These are phyloP conservation scores for Amphichorda felina DNA, from an alignment of 2,329 filamentous ascomycete species.

Conservation along the genomic window DNA sequence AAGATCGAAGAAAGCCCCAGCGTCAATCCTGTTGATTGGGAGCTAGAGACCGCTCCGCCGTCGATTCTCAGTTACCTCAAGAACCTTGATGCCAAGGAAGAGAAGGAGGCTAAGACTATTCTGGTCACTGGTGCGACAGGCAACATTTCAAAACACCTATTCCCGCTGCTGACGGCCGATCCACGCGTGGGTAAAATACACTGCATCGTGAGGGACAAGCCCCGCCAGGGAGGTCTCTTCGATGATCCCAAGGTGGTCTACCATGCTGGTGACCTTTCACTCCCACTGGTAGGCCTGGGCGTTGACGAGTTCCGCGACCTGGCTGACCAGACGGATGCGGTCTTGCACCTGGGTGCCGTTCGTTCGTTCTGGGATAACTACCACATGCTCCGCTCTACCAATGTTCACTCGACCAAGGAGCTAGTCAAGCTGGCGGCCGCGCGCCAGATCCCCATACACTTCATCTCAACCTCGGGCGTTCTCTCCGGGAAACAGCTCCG, in stretches of 20 bases:
- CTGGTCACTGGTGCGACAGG: neutral
- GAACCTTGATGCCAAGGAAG: neutral
- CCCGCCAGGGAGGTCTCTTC: neutral
- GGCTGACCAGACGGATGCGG: slow-evolving; percentile 13
- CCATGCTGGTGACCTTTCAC: slow-evolving; percentile 14
- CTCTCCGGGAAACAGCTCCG: no score
- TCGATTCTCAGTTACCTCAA: neutral
- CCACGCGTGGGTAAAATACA: neutral
- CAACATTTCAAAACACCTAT: neutral
- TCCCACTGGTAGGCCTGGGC: slow-evolving; percentile 11
- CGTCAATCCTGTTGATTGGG: neutral
- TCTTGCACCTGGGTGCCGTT: slow-evolving; percentile 43
- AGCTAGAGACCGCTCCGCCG: neutral
- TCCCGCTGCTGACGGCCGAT: neutral
- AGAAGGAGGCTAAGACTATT: neutral
- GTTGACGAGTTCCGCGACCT: slow-evolving; percentile 3
- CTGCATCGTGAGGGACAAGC: neutral
- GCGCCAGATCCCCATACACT: slow-evolving; percentile 15
- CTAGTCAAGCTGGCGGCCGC: slow-evolving; percentile 16
- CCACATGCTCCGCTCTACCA: slow-evolving; percentile 16
- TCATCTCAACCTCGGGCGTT: slow-evolving; percentile 11
- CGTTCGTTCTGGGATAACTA: slow-evolving; percentile 24
- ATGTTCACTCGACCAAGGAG: slow-evolving; percentile 21
- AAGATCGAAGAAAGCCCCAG: neutral
- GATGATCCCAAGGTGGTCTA: slow-evolving; percentile 7